Evolutionary conservation across 495 filamentous ascomycete species (phyloP).

Genomic region (Penicillium chermesinum): DNA sequence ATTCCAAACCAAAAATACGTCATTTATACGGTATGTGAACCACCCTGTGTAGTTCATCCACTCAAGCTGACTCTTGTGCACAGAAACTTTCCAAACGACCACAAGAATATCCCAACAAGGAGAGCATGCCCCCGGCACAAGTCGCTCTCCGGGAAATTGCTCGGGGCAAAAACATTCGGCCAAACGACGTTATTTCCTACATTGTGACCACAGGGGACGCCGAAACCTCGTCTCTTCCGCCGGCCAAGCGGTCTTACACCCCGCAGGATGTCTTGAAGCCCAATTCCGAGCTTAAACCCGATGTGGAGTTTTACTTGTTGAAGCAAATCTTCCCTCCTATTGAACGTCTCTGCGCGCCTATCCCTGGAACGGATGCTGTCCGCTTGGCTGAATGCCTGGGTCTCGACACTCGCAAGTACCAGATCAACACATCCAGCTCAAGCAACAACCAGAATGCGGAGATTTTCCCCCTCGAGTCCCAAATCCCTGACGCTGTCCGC

Average conservation of each 20-base stretch:
- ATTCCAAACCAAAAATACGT: conserved; percentile 83
- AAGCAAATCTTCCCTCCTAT: conserved; percentile 99
- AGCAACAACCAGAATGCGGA: conserved; percentile 49
- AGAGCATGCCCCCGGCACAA: conserved; percentile 96
- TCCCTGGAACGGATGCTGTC: conserved; percentile 81
- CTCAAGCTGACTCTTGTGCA: conserved; percentile 8
- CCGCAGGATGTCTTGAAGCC: conserved; percentile 78
- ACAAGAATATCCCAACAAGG: conserved; percentile 85
- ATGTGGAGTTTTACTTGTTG: conserved; percentile 93
- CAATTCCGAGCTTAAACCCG: conserved; percentile 68
- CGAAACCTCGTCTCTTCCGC: conserved; percentile 55
- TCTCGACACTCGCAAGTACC: conserved; percentile 84
- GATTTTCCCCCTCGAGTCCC: conserved; percentile 85
- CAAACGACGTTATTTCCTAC: conserved; percentile 93
- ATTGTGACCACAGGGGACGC: conserved; percentile 79
- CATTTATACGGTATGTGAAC: conserved; percentile 69
- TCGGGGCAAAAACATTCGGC: conserved; percentile 78
- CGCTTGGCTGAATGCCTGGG: conserved; percentile 90
- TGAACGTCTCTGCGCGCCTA: conserved; percentile 94
- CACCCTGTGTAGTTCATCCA: not conserved
- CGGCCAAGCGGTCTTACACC: conserved; percentile 82
- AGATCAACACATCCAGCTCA: conserved; percentile 55
- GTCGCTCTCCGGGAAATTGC: conserved; percentile 86
- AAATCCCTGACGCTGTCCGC: conserved; percentile 77
- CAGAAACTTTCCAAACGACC: conserved; percentile 89